phyloP scores from a whole-genome alignment of 1,284 basidiomycete species.

The Fomes fomentarius region DNA sequence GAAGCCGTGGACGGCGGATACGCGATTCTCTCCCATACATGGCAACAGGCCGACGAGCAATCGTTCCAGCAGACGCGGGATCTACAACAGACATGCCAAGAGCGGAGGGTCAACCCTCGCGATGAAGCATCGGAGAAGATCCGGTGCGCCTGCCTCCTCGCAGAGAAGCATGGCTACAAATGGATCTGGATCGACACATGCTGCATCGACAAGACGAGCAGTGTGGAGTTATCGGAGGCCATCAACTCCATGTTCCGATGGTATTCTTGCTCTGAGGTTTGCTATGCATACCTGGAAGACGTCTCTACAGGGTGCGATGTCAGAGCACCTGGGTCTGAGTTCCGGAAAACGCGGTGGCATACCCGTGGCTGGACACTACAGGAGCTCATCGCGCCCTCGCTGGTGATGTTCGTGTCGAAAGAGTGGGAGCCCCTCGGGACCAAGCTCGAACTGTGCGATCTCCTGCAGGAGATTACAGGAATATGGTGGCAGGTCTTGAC shows the following conservation, averaged over 20 bases:
- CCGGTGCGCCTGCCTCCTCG: conserved; percentile 1
- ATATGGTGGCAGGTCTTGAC: neutral
- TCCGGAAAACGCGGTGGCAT: conserved; percentile 7
- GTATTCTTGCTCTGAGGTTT: neutral
- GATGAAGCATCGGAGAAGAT: conserved; percentile 3
- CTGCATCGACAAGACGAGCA: conserved; percentile 12
- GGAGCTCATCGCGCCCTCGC: conserved; percentile 4
- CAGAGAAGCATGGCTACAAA: conserved; percentile 3
- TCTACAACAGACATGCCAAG: neutral
- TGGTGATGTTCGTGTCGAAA: neutral
- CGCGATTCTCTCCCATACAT: neutral
- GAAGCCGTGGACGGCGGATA: neutral
- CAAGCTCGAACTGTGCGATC: neutral
- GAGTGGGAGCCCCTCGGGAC: neutral
- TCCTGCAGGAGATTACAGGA: conserved; percentile 2
- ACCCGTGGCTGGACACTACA: conserved; percentile 1
- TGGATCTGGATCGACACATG: conserved; percentile 9
- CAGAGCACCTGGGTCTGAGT: neutral
- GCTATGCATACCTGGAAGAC: conserved; percentile 7
- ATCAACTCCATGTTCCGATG: conserved; percentile 9
- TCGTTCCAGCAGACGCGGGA: neutral
- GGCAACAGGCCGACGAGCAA: neutral
- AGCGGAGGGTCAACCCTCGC: neutral
- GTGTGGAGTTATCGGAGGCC: conserved; percentile 4
- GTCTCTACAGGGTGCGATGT: neutral